Evolutionary conservation across 2,329 filamentous ascomycete species (phyloP).

Genomic region (Ascochyta viciae-villosae): DNA sequence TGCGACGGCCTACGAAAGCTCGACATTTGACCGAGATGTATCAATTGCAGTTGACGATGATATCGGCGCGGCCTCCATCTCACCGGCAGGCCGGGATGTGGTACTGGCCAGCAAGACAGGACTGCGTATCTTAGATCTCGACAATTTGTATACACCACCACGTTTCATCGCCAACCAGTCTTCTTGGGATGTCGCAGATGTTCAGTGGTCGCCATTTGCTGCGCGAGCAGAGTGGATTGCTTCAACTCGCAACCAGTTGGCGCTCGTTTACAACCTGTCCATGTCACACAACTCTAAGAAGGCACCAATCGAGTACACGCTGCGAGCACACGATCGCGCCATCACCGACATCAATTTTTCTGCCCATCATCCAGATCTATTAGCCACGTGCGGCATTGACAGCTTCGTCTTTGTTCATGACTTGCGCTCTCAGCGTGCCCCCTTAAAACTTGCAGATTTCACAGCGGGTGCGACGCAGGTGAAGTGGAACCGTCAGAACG

Average conservation of each 20-base stretch:
- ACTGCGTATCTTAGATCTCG: conserved; percentile 88
- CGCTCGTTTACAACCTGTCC: conserved; percentile 88
- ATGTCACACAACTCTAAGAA: conserved; percentile 62
- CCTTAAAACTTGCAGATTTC: conserved; percentile 78
- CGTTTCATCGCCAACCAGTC: conserved; percentile 84
- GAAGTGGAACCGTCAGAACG: conserved; percentile 89
- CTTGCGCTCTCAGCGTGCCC: conserved; percentile 62
- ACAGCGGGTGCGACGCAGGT: conserved; percentile 93
- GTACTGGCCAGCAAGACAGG: conserved; percentile 86
- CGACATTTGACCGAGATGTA: conserved; percentile 84
- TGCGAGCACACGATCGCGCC: conserved; percentile 84
- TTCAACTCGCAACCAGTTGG: conserved; percentile 93
- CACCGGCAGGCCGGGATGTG: conserved; percentile 87
- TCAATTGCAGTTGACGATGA: conserved; percentile 79
- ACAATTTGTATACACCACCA: conserved; percentile 86
- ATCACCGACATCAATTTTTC: conserved; percentile 98
- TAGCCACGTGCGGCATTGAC: conserved; percentile 91
- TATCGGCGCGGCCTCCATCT: conserved; percentile 91
- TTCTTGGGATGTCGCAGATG: conserved; percentile 94
- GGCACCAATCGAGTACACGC: conserved; percentile 85
- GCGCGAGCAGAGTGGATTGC: conserved; percentile 90
- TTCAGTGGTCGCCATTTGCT: conserved; percentile 96
- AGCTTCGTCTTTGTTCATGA: conserved; percentile 96
- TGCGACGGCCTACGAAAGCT: conserved; percentile 75
- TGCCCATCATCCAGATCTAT: conserved; percentile 85